Conservation (phyloP, 2,329 filamentous ascomycete genomes). For the Fusarium mundagurra region DNA sequence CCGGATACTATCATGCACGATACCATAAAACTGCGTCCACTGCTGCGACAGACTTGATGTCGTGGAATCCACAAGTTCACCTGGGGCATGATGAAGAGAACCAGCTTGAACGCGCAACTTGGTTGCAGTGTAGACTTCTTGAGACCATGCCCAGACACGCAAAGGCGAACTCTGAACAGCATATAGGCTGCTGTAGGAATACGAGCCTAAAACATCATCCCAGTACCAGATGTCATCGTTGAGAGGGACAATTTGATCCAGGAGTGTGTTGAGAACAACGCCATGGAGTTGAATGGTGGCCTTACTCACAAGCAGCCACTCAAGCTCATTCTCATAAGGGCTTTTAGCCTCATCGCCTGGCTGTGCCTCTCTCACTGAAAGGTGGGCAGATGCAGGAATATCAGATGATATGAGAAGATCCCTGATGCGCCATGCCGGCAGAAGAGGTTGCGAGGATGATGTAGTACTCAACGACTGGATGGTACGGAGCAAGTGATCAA, state of each 20-base stretch:
- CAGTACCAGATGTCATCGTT: constrained; percentile 95
- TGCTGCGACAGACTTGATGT: constrained; percentile 56
- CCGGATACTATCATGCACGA: constrained; percentile 79
- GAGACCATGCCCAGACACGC: constrained; percentile 76
- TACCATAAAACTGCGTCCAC: constrained; percentile 79
- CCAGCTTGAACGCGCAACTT: constrained; percentile 54
- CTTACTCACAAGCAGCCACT: constrained; percentile 92
- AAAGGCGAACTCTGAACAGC: constrained; percentile 85
- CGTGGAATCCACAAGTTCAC: constrained; percentile 50
- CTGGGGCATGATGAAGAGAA: constrained; percentile 43
- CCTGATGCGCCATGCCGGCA: constrained; percentile 69
- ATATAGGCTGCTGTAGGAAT: constrained; percentile 82
- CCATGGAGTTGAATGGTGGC: constrained; percentile 93
- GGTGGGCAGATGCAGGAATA: constrained; percentile 57
- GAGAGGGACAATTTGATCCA: constrained; percentile 85
- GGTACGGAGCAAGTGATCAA: constrained; percentile 72
- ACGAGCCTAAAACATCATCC: constrained; percentile 86
- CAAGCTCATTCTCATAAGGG: constrained; percentile 78
- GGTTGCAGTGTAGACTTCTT: constrained; percentile 75
- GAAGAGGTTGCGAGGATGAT: constrained; percentile 69
- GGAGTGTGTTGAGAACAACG: constrained; percentile 76
- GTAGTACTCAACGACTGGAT: constrained; percentile 77
- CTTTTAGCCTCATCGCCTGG: constrained; percentile 47
- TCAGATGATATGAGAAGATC: constrained; percentile 71
- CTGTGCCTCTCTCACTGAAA: constrained; percentile 41